Evolutionary conservation across 1,284 basidiomycete genomes (phyloP), one percentile per base, ranked within the genome.

Genomic region (Rhodotorula sp.): DNA sequence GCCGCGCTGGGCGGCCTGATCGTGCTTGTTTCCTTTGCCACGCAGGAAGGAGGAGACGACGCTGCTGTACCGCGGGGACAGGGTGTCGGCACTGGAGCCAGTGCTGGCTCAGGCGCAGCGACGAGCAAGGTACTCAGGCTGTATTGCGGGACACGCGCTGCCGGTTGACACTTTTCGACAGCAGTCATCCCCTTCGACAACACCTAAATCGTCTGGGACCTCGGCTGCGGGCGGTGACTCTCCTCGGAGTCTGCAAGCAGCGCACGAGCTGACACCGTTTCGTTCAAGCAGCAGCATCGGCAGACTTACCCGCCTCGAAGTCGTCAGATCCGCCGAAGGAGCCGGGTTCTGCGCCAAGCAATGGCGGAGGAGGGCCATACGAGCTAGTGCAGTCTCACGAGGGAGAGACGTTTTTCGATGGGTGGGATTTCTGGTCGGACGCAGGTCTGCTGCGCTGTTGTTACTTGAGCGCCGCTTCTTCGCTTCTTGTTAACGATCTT

Each of bases 371-470:
- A 2, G 68, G 72, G 2, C 72, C 72, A 3, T 70, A 70, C 66
- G 66, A 53, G 56, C 66, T 73, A 10, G 12, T 58, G 12, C 19
- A 44, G 4, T 23, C 61, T 1, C 60, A 64, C 56, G n/a, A 41
- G 14, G 72, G 68, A 21, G 50, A 57, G 4, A 54, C n/a, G 0
- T 70, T 73, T 34, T 73, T 73, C 54, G 68, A 70, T 46, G 68
- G 65, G 4, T 68, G 62, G 68, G n/a, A 25, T 1, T 67, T 67
- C 34, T 70, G 63, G 45, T n/a, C 25, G 7, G 25, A 27, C 1
- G 25, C 61, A 19, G 70, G 57, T 50, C 9, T 8, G 58, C n/a
- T 27, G 13, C 0, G 17, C 34, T 10, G n/a, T 49, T 44, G 16
- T 34, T 14, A 25, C 13, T 45, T 13, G 10, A 13, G 2, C 14